These are phyloP conservation scores for Chamaecyparis obtusa DNA, from an alignment of 75 land plant species.

Conservation along the genomic window DNA sequence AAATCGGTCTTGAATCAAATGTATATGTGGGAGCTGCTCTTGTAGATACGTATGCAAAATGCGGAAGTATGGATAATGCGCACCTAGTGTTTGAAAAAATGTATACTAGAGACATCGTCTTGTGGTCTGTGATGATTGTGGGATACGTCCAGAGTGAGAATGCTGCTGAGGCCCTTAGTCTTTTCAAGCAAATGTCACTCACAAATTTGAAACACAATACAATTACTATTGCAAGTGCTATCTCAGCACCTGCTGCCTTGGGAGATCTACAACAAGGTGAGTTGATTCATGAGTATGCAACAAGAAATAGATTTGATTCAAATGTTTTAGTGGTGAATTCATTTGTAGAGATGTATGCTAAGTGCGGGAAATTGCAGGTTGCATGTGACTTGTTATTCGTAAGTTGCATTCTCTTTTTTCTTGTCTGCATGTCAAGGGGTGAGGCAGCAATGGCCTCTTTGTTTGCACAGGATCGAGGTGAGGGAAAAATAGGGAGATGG, in stretches of 20 bases:
- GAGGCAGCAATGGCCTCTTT: too few relatives aligned
- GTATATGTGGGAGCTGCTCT: conserved; percentile 19
- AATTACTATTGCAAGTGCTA: neutral
- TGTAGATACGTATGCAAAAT: conserved; percentile 14
- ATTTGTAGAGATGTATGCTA: conserved; percentile 17
- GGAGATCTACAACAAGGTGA: conserved; percentile 19
- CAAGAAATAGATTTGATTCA: conserved; percentile 6
- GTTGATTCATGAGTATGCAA: conserved; percentile 13
- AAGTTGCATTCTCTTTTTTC: too few relatives aligned
- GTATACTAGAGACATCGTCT: neutral
- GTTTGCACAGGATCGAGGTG: too few relatives aligned
- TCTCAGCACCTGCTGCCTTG: conserved; percentile 17
- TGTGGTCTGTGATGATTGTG: conserved; percentile 17
- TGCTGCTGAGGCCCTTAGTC: conserved; percentile 11
- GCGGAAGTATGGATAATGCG: conserved; percentile 20
- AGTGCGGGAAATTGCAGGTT: conserved; percentile 21
- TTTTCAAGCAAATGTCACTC: conserved; percentile 11
- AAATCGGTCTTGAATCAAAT: conserved; percentile 17
- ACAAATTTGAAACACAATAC: neutral
- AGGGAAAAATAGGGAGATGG: too few relatives aligned
- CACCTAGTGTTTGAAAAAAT: conserved; percentile 14
- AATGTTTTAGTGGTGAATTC: conserved; percentile 13
- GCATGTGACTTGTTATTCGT: conserved; percentile 16
- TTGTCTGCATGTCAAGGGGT: too few relatives aligned
- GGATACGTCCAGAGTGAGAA: conserved; percentile 23